Evolutionary conservation across 306 rosid genomes (phyloP).

Genomic region (Sphenostylis stenocarpa): DNA sequence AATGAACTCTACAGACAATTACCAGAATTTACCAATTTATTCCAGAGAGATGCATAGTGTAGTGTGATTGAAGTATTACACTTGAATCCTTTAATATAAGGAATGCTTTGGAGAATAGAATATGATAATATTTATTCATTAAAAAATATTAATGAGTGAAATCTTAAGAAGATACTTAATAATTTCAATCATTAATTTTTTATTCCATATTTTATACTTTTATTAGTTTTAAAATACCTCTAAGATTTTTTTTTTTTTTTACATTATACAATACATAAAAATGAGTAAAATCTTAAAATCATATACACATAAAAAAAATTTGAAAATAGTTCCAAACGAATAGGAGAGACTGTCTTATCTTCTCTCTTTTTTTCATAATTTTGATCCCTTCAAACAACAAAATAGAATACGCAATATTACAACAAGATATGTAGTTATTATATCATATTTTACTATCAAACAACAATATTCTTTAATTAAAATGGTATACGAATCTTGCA

Average conservation of each 20-base stretch:
- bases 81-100: neutral
- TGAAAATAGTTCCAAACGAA: neutral
- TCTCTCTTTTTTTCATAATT: no score
- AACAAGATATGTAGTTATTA: no score
- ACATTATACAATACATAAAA: no score
- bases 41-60: neutral
- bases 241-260: no score
- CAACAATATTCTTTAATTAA: neutral
- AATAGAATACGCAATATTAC: no score
- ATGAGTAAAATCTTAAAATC: neutral
- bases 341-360: no score
- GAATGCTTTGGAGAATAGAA: neutral
- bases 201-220: neutral
- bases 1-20: neutral
- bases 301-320: neutral
- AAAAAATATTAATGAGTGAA: neutral
- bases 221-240: neutral
- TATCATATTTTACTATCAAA: no score
- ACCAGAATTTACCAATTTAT: neutral
- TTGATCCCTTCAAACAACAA: no score
- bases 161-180: no score
- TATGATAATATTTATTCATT: neutral
- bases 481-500: neutral
- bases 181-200: neutral
- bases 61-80: neutral